Evolutionary conservation across 192 early-diverging fungal genomes (phyloP), one percentile per base, ranked within the genome.

Genomic region (Phlyctochytrium bullatum): DNA sequence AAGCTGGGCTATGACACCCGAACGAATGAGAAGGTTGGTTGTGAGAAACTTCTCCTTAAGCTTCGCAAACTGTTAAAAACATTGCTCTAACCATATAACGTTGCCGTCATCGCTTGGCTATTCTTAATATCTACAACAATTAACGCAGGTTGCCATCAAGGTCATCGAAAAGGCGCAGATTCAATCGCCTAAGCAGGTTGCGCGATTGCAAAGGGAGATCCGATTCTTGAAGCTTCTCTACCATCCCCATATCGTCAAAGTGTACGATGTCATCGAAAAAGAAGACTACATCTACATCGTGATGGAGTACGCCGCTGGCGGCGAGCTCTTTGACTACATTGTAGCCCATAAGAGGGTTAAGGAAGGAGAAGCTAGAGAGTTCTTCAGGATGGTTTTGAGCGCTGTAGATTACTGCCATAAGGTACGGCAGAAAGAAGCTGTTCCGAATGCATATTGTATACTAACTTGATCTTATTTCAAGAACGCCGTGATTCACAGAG

Each of bases 221-320:
- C 84, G 95, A 17, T 83, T 97, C 52, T 83, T 97, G 67, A 91
- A 94, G 66, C 84, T 92, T 30, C 83, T 97, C 2, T 80, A 93
- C 60, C 95, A 97, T 63, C 91, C 90, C 32, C 90, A 93, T 68
- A 92, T 97, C 72, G 91, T 97, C 66, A 85, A 88, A 66, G 79
- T 96, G 24, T 86, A 91, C 64, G 92, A 96, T 59, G 88, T 92
- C 14, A 78, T 89, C 28, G 90, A 94, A 66, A 90, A 88, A 3
- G 76, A 84, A 52, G 88, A 92, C 64, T 89, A 86, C 47, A 88
- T 92, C 30, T 91, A 89, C 71, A 82, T 96, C 34, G 82, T 93
- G 57, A 91, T 94, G 91, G 94, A 94, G 73, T 91, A 93, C 72
- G 88, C 90, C 65, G 87, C 78, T 68, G 91, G 92, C 30, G 90